A percentile compares a stretch with the other conserved stretches of the same genome.
Conservation (phyloP, 352 stramenopile species). For the Phytophthora aleatoria region DNA sequence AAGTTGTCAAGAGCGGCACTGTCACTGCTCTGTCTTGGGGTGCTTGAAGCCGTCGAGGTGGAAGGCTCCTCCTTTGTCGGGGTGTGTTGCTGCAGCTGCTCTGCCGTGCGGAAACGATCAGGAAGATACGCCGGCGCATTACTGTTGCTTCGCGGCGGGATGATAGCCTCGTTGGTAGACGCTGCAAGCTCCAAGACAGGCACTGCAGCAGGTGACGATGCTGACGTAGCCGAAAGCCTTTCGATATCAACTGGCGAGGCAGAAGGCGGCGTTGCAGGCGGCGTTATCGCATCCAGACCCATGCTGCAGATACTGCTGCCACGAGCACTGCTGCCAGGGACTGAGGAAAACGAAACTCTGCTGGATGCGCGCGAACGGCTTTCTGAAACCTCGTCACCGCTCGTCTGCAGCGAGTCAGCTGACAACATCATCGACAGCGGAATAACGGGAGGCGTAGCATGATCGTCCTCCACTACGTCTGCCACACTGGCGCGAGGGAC, state of each 20-base stretch:
- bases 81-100: constrained; percentile 12
- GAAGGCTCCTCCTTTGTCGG: constrained; percentile 1
- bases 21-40: constrained; percentile 26
- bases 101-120: constrained; percentile 20
- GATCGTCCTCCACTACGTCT: constrained; percentile 6
- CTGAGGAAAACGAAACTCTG: constrained; percentile 29
- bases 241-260: constrained; percentile 15
- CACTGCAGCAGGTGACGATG: constrained; percentile 17
- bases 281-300: constrained; percentile 24
- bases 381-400: constrained; percentile 31
- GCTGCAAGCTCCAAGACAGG: constrained; percentile 13
- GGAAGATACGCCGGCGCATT: constrained; percentile 20
- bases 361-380: constrained; percentile 23
- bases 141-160: constrained; percentile 9
- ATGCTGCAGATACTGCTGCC: constrained; percentile 35
- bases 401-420: constrained; percentile 21
- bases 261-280: constrained; percentile 25
- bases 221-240: constrained; percentile 22
- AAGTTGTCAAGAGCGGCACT: constrained; percentile 33
- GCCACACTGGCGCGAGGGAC: not conserved
- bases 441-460: constrained; percentile 17
- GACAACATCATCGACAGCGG: constrained; percentile 19
- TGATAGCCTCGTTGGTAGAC: constrained; percentile 4
- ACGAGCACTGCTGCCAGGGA: constrained; percentile 18
- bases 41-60: constrained; percentile 1